These are phyloP conservation scores for Neonothopanus nambi DNA, from an alignment of 1,284 basidiomycete species.

Conservation along the genomic window DNA sequence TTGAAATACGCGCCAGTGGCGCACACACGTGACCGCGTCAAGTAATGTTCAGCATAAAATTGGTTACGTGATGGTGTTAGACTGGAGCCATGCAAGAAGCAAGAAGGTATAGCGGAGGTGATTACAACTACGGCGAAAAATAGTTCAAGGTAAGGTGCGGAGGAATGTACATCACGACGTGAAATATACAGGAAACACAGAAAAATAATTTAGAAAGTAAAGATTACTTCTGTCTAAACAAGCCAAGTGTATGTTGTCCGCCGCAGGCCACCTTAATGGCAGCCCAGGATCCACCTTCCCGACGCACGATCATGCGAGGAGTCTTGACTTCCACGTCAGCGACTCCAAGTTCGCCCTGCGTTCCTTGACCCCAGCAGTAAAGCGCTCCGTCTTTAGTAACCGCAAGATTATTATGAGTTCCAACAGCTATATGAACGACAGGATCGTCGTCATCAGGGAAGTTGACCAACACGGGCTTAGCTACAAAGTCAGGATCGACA, in stretches of 20 bases:
- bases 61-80: too few species aligned
- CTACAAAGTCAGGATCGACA: constrained; percentile 41
- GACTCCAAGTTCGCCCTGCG: constrained; percentile 51
- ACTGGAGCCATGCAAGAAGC: not conserved
- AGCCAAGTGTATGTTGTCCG: constrained; percentile 49
- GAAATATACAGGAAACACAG: too few species aligned
- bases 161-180: too few species aligned
- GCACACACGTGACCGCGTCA: not conserved
- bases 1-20: not conserved
- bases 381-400: constrained; percentile 63
- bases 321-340: constrained; percentile 40
- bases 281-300: constrained; percentile 44
- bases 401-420: constrained; percentile 70
- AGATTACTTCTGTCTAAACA: too few species aligned
- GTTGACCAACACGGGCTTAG: constrained; percentile 51
- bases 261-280: constrained; percentile 46
- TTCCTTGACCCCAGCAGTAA: constrained; percentile 71
- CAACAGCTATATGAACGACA: constrained; percentile 61
- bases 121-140: constrained; percentile 77
- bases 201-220: too few species aligned
- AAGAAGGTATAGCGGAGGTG: not conserved
- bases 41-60: too few species aligned
- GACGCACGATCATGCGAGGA: constrained; percentile 44
- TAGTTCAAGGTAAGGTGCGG: constrained; percentile 61
- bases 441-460: constrained; percentile 57